Conservation (phyloP, 2,329 filamentous ascomycete genomes). For the Aspergillus oerlinghausenensis region DNA sequence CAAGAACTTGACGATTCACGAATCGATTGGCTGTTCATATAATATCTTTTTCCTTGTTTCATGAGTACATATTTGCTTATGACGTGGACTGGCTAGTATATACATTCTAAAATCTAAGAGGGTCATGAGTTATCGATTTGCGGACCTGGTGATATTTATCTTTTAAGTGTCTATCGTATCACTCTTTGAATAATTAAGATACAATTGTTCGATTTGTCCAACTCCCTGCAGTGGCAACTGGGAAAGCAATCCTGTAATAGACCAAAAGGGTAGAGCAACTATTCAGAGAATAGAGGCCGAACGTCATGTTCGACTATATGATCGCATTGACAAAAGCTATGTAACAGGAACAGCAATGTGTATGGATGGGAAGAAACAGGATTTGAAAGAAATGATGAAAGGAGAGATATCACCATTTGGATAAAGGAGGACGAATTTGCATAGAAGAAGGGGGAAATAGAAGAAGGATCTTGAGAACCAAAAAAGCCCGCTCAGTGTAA, state of each 20-base stretch:
- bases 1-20: conserved; percentile 36
- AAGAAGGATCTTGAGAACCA: background rate
- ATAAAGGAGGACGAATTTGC: conserved; percentile 2
- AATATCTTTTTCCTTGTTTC: conserved; percentile 3
- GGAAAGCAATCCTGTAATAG: background rate
- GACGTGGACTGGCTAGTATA: background rate
- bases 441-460: background rate
- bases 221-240: background rate
- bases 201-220: background rate
- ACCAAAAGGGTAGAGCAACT: background rate
- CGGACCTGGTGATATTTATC: background rate
- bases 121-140: background rate
- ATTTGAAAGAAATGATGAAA: background rate
- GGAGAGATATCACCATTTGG: background rate
- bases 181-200: background rate
- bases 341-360: conserved; percentile 10
- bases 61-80: background rate
- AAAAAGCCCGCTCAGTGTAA: conserved; percentile 9
- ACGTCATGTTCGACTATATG: conserved; percentile 1
- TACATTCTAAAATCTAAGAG: background rate
- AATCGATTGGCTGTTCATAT: conserved; percentile 41
- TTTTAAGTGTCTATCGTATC: background rate
- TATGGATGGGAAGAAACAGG: background rate
- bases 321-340: conserved; percentile 5
- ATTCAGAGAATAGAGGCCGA: conserved; percentile 1